phyloP scores from a whole-genome alignment of 2,329 filamentous ascomycete species.

The Fusarium pseudograminearum region DNA sequence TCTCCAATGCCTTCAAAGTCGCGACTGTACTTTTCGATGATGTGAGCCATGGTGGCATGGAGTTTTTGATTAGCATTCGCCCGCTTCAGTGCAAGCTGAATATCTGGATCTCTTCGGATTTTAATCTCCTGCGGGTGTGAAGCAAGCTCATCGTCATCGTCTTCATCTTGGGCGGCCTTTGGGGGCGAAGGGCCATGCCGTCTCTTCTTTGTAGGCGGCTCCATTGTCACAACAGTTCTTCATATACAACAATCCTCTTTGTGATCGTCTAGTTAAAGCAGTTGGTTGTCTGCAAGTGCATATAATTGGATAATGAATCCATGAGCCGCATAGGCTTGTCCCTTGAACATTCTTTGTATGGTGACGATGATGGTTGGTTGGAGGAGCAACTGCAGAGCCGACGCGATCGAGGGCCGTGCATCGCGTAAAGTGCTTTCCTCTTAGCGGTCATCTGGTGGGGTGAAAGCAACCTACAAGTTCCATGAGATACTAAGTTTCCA shows the following conservation, averaged over 20 bases:
- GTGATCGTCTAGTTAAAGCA: not conserved
- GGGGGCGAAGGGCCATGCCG: constrained; percentile 62
- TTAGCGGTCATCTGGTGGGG: constrained; percentile 26
- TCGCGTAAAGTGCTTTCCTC: constrained; percentile 42
- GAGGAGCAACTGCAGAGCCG: constrained; percentile 44
- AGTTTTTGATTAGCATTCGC: constrained; percentile 76
- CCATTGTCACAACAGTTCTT: constrained; percentile 58
- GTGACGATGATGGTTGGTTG: constrained; percentile 32
- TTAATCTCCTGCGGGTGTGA: constrained; percentile 62
- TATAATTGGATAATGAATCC: not conserved
- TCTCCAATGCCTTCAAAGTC: constrained; percentile 88
- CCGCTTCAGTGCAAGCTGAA: constrained; percentile 70
- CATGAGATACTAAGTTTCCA: not conserved
- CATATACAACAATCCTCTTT: not conserved
- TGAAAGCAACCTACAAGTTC: constrained; percentile 8
- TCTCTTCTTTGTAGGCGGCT: constrained; percentile 70
- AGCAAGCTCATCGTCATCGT: constrained; percentile 62
- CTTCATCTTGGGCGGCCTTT: constrained; percentile 44
- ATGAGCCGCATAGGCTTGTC: not conserved
- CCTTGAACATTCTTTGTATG: constrained; percentile 21
- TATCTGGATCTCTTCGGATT: constrained; percentile 46
- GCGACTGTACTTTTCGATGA: constrained; percentile 88
- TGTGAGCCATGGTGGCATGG: constrained; percentile 86
- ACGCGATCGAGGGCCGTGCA: constrained; percentile 21
- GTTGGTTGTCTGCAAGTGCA: not conserved